Evolutionary conservation across 2,329 filamentous ascomycete genomes (phyloP).

Genomic region (Scedosporium apiospermum): DNA sequence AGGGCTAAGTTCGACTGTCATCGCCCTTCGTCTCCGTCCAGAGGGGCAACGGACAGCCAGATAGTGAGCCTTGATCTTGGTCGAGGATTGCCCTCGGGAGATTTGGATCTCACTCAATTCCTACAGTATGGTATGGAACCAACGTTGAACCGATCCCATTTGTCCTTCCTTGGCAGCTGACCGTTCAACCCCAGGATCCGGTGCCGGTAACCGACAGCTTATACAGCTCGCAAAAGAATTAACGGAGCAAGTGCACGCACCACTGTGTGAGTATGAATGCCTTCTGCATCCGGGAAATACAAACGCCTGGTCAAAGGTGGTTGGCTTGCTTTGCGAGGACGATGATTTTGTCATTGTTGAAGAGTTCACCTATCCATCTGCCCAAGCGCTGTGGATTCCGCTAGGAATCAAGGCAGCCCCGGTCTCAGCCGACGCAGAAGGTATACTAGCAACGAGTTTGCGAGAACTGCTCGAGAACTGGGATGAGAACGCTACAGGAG

Average conservation of each 20-base stretch:
- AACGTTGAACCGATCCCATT: too few species aligned
- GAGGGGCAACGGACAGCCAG: too few species aligned
- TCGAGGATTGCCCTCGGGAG: too few species aligned
- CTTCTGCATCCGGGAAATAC: constrained; percentile 20
- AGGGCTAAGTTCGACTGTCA: too few species aligned
- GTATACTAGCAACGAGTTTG: constrained; percentile 12
- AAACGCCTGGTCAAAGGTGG: constrained; percentile 21
- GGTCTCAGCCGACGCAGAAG: constrained; percentile 16
- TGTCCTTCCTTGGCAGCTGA: constrained; percentile 18
- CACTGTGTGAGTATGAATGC: constrained; percentile 14
- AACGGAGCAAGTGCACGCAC: constrained; percentile 13
- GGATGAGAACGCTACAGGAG: too few species aligned
- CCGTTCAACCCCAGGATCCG: constrained; percentile 10
- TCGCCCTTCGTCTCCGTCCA: too few species aligned
- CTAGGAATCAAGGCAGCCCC: constrained; percentile 16
- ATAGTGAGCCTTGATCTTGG: too few species aligned
- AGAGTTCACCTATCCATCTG: constrained; percentile 20
- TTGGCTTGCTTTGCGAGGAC: constrained; percentile 18
- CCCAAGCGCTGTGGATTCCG: constrained; percentile 21
- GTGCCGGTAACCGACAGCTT: constrained; percentile 12
- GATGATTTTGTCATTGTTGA: constrained; percentile 19
- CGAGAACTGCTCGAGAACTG: too few species aligned
- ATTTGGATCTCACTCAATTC: too few species aligned
- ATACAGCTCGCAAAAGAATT: constrained; percentile 12
- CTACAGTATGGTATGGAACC: too few species aligned